Evolutionary conservation across 257 asterid species (phyloP).

Genomic region (Scutellaria minor): DNA sequence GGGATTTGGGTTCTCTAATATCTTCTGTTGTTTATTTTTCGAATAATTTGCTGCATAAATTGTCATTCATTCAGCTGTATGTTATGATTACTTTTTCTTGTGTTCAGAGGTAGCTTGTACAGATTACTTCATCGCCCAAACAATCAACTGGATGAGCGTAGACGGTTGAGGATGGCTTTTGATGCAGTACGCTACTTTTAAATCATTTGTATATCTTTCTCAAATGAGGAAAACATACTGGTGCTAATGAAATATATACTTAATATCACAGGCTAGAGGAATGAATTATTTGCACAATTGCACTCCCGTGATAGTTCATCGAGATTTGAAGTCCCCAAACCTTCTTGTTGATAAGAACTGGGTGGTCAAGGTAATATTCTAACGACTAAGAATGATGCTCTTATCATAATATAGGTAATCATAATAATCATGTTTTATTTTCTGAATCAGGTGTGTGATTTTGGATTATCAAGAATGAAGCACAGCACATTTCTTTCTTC

Average conservation of each 20-base stretch:
- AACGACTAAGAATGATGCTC: conserved; percentile 27
- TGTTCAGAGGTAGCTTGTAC: conserved; percentile 93
- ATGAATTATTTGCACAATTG: conserved; percentile 97
- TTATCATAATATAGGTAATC: conserved; percentile 28
- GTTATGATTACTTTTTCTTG: conserved; percentile 35
- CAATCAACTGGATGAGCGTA: conserved; percentile 90
- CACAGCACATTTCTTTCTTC: conserved; percentile 96
- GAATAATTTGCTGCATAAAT: conserved; percentile 8
- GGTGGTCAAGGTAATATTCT: conserved; percentile 84
- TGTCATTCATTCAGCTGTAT: conserved; percentile 18
- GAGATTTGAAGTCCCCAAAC: conserved; percentile 97
- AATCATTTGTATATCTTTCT: conserved; percentile 24
- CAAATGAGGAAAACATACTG: conserved; percentile 23
- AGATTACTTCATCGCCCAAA: conserved; percentile 89
- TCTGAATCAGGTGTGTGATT: conserved; percentile 78
- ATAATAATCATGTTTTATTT: conserved; percentile 29
- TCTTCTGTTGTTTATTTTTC: conserved; percentile 17
- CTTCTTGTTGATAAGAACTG: conserved; percentile 97
- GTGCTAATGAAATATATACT: conserved; percentile 30
- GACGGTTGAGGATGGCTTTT: conserved; percentile 92
- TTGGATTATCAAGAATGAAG: conserved; percentile 92
- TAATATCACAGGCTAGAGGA: conserved; percentile 79
- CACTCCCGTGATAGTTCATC: conserved; percentile 90
- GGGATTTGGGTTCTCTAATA: neutral
- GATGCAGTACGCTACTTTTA: conserved; percentile 75